Evolutionary conservation across 768 basidiomycete species (phyloP).

Genomic region (Amanita pseudoporphyria): DNA sequence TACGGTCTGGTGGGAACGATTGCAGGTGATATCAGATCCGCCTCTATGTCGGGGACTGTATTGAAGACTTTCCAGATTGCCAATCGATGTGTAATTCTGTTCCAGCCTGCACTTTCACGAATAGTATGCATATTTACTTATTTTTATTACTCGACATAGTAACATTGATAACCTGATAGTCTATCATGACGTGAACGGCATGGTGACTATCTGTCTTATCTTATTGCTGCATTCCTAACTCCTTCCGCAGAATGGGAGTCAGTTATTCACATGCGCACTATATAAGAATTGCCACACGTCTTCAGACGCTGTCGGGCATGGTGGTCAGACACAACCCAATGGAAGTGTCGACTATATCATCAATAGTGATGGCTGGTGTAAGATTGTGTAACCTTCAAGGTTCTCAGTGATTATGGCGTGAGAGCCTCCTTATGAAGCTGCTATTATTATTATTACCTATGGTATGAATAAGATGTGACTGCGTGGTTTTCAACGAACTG

Average conservation of each 20-base stretch:
- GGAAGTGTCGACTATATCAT: constrained; percentile 31
- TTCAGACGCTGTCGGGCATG: constrained; percentile 27
- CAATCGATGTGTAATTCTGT: constrained; percentile 35
- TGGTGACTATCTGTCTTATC: constrained; percentile 16
- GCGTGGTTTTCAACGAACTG: no score
- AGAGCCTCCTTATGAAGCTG: no score
- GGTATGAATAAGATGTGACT: no score
- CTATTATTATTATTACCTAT: no score
- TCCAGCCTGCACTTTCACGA: constrained; percentile 30
- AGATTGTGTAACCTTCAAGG: constrained; percentile 9
- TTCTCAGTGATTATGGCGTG: no score
- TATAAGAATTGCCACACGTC: constrained; percentile 27
- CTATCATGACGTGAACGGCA: constrained; percentile 38
- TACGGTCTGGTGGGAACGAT: constrained; percentile 36
- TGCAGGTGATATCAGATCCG: constrained; percentile 21
- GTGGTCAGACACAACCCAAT: constrained; percentile 33
- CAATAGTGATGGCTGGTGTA: constrained; percentile 34
- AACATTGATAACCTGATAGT: constrained; percentile 14
- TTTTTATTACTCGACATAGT: not conserved
- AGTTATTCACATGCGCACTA: constrained; percentile 33
- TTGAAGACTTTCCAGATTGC: constrained; percentile 23
- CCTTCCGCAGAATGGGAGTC: constrained; percentile 26
- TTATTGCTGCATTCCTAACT: not conserved
- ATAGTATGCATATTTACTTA: constrained; percentile 22
- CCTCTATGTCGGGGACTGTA: not conserved